Evolutionary conservation across 805 yeast genomes (phyloP).

Genomic region (Cyberlindnera mississippiensis): DNA sequence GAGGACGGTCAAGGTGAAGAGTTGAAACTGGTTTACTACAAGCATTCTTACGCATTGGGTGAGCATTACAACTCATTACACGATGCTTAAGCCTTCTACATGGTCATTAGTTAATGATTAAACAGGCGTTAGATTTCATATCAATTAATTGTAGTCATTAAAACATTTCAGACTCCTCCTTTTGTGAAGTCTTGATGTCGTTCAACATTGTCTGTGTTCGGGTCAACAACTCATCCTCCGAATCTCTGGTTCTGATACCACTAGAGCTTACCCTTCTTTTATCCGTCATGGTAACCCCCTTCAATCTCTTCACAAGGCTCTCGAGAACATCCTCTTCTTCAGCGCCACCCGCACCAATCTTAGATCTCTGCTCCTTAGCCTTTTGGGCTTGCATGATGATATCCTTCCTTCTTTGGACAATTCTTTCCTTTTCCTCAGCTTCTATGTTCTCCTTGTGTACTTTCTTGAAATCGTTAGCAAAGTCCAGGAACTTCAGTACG

Average conservation of each 20-base stretch:
- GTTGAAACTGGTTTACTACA: constrained; percentile 74
- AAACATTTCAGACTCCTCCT: not conserved
- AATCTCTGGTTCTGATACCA: constrained; percentile 9
- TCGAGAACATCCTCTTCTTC: constrained; percentile 59
- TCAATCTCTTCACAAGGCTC: constrained; percentile 73
- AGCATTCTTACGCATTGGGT: constrained; percentile 84
- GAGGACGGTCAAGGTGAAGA: constrained; percentile 46
- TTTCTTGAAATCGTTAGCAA: constrained; percentile 71
- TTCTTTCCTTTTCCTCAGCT: constrained; percentile 75
- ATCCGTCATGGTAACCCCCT: constrained; percentile 63
- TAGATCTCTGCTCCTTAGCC: constrained; percentile 14
- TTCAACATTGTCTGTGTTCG: constrained; percentile 28
- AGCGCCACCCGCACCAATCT: constrained; percentile 18
- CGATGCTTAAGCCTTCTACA: constrained; percentile 29
- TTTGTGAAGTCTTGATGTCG: constrained; percentile 20
- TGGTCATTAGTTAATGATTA: too few species aligned
- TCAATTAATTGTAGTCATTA: not conserved
- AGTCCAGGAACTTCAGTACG: constrained; percentile 75
- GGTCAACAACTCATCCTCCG: constrained; percentile 18
- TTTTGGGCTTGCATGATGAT: constrained; percentile 34
- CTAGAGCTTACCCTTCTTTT: constrained; percentile 23
- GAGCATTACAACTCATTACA: constrained; percentile 89
- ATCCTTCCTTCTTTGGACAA: constrained; percentile 73
- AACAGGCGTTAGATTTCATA: too few species aligned
- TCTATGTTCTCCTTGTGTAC: constrained; percentile 76